Percentiles rank a stretch among this genome's conserved stretches.
These are phyloP conservation scores for Colletotrichum sp. DNA, from an alignment of 2,329 filamentous ascomycete genomes.

Conservation along the genomic window DNA sequence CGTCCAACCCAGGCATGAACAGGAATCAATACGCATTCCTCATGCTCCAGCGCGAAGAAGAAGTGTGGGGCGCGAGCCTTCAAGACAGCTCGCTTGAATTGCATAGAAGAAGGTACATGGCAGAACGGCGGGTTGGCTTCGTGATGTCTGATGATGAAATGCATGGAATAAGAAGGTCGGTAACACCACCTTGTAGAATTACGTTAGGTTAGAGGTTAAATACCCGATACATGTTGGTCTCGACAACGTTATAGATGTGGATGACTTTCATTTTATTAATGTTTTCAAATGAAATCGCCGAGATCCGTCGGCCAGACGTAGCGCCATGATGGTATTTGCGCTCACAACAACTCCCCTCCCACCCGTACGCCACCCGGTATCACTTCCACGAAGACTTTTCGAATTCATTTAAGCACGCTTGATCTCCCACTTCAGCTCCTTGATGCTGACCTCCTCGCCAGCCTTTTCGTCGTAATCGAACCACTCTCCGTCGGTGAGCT, in stretches of 20 bases:
- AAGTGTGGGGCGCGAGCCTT: not conserved
- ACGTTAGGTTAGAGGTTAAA: slow-evolving; percentile 14
- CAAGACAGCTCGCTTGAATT: not conserved
- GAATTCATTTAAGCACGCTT: slow-evolving; percentile 62
- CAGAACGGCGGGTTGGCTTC: not conserved
- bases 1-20: not conserved
- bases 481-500: slow-evolving; percentile 91
- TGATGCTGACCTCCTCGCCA: slow-evolving; percentile 89
- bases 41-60: not conserved
- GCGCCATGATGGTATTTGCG: not conserved
- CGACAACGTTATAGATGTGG: not conserved
- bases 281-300: not conserved
- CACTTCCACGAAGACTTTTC: not conserved
- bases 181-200: slow-evolving; percentile 15
- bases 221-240: slow-evolving; percentile 17
- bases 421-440: slow-evolving; percentile 87
- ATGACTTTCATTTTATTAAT: not conserved
- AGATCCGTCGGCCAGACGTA: not conserved
- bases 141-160: slow-evolving; percentile 10
- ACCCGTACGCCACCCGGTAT: not conserved
- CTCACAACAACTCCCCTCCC: not conserved
- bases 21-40: not conserved
- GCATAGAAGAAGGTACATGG: not conserved
- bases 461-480: slow-evolving; percentile 98
- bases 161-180: slow-evolving; percentile 6